Evolutionary conservation across 2,329 filamentous ascomycete species (phyloP).

Genomic region (Ophiosphaerella herpotricha): DNA sequence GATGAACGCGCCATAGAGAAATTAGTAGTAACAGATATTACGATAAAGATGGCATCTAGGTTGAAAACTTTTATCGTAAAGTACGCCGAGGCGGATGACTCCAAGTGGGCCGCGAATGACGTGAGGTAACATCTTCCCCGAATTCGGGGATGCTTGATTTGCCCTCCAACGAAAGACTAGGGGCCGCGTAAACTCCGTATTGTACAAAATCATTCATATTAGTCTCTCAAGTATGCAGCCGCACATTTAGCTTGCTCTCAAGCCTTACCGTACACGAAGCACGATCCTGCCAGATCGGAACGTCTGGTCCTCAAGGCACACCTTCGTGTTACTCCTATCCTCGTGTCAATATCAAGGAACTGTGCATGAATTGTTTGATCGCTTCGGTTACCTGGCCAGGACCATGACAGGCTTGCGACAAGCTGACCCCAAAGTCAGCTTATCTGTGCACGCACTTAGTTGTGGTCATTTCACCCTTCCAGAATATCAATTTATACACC

Average conservation of each 20-base stretch:
- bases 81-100: no score
- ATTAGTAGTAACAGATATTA: neutral
- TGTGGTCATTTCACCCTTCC: constrained; percentile 53
- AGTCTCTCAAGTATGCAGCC: no score
- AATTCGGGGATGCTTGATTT: constrained; percentile 2
- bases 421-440: constrained; percentile 22
- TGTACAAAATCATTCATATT: neutral
- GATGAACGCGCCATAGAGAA: constrained; percentile 23
- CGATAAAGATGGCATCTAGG: neutral
- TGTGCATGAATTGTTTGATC: neutral
- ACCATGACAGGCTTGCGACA: neutral
- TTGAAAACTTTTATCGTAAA: neutral
- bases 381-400: neutral
- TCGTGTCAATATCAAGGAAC: neutral
- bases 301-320: neutral
- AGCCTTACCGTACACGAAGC: no score
- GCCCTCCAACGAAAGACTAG: neutral
- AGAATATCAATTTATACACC: constrained; percentile 54
- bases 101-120: neutral
- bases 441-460: constrained; percentile 47
- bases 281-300: no score
- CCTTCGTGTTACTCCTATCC: neutral
- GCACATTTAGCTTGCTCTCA: no score
- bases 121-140: constrained; percentile 10
- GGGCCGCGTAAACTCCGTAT: neutral